Evolutionary conservation across 176 grass and related monocot species (phyloP).

Genomic region (barley (Hordeum vulgare)): DNA sequence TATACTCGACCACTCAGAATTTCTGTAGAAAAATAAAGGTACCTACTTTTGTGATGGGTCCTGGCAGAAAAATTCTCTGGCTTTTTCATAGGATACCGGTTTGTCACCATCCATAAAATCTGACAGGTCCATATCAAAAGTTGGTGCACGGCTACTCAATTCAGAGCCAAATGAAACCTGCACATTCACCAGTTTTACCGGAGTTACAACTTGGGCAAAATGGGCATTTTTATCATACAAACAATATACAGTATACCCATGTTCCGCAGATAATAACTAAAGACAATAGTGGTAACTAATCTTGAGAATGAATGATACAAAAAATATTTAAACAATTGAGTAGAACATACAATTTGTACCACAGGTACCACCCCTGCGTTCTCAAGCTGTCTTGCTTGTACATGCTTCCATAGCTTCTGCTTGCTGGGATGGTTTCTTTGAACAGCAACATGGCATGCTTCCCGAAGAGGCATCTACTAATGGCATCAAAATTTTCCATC

Average conservation of each 20-base stretch:
- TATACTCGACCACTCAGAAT: conserved; percentile 10
- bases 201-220: neutral
- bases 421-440: conserved; percentile 61
- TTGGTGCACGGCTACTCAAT: conserved; percentile 70
- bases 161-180: conserved; percentile 80
- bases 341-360: conserved; percentile 70
- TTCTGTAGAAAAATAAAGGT: neutral
- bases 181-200: neutral
- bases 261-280: neutral
- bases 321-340: conserved; percentile 5
- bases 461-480: conserved; percentile 72
- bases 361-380: conserved; percentile 46
- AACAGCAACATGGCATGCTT: conserved; percentile 80
- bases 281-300: neutral
- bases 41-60: conserved; percentile 65
- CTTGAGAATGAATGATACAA: neutral
- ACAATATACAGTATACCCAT: neutral
- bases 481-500: conserved; percentile 13
- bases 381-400: conserved; percentile 47
- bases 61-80: conserved; percentile 42
- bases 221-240: neutral
- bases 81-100: conserved; percentile 59
- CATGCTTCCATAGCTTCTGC: conserved; percentile 70
- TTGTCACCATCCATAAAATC: conserved; percentile 60
- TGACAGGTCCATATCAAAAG: conserved; percentile 73